Evolutionary conservation across 768 basidiomycete genomes (phyloP), one percentile per base, ranked within the genome.

Genomic region (Mycena belliarum): DNA sequence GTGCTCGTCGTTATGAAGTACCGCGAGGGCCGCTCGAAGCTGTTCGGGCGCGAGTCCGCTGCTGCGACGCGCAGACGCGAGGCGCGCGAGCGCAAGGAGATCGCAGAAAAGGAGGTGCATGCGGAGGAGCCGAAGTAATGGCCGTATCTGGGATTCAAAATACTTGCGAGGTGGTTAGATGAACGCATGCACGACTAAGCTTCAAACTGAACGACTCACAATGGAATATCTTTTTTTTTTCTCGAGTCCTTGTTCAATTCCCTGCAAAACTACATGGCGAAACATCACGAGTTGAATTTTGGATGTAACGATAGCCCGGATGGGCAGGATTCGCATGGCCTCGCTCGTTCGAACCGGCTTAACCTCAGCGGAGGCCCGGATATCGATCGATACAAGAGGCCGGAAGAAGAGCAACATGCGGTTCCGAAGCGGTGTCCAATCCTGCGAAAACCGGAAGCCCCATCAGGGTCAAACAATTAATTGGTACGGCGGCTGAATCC

Each of bases 1-100:
- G 76, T 76, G 3, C 79, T 98, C 49, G 67, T 89, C 49, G 81
- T 73, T 63, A 74, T 90, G 77, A 92, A 92, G 73, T 90, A 72
- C 66, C 16, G 33, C 25, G 64, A 87, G 86, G 87, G 88, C 37
- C 83, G 88, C 38, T 84, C 81, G n/a, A 85, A 70, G 51, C 54
- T 89, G 48, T 69, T 88, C 42, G 86, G 87, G 18, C 65, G 65
- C 48, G 84, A 89, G 67, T 83, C 82, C 15, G 79, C 78, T 0
- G 79, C 78, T 14, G 83, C 75, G 18, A 63, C 54, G 15, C 71
- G 72, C 20, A 73, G 69, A 16, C 70, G 72, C 18, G 54, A 61
- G 16, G 66, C 55, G 6, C 69, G 68, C 24, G 73, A 72, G 48
- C 54, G 56, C 58, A 52, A 6, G 48, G 47, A 14, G 33, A 55